Conservation (phyloP, 2,329 filamentous ascomycete genomes). For the Knufia fluminis region DNA sequence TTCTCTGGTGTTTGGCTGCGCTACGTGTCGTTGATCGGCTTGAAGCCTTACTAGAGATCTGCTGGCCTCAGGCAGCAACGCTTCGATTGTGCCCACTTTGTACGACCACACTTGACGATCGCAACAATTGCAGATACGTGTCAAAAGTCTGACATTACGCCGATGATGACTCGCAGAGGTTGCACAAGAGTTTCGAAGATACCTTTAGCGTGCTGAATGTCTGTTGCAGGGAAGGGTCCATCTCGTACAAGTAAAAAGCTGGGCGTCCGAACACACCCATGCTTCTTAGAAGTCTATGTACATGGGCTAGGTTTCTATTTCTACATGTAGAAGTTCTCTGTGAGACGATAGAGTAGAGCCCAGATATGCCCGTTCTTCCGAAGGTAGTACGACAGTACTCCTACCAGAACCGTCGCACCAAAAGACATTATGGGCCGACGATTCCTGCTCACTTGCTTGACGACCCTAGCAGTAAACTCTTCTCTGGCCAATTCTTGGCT, state of each 20-base stretch:
- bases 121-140: not conserved
- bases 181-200: not conserved
- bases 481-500: slow-evolving; percentile 59
- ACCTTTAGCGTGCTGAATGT: not conserved
- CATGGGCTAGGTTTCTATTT: not conserved
- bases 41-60: not conserved
- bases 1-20: not conserved
- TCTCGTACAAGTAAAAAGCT: not conserved
- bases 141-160: not conserved
- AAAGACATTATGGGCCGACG: slow-evolving; percentile 54
- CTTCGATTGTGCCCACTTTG: not conserved
- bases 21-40: not conserved
- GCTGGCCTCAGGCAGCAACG: not conserved
- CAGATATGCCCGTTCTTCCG: slow-evolving; percentile 35
- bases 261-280: not conserved
- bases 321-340: slow-evolving; percentile 1
- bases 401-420: slow-evolving; percentile 58
- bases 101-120: not conserved
- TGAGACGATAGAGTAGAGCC: not conserved
- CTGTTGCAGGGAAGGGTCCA: not conserved
- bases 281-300: not conserved
- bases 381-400: slow-evolving; percentile 58
- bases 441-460: slow-evolving; percentile 52
- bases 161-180: not conserved
- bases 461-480: slow-evolving; percentile 47